Percentiles rank a stretch among this genome's conserved stretches.
phyloP scores from a whole-genome alignment of 345 rosid genomes.

The Cochlearia excelsa region DNA sequence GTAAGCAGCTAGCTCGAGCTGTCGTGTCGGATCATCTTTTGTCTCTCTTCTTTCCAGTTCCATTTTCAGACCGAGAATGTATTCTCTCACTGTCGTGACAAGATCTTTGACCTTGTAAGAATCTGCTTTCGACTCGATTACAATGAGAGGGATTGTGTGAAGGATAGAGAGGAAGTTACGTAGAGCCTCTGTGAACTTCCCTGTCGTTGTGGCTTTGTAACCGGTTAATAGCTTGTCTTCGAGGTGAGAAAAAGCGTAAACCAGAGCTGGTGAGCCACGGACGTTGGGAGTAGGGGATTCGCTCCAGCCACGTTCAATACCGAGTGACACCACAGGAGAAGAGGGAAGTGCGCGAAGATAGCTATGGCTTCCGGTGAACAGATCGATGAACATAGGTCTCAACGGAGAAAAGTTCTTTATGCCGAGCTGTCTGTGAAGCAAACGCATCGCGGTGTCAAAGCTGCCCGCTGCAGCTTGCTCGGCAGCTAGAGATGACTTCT shows the following conservation, averaged over 20 bases:
- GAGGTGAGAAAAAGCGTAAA: constrained; percentile 70
- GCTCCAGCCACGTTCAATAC: constrained; percentile 77
- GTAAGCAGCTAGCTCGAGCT: constrained; percentile 96
- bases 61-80: constrained; percentile 76
- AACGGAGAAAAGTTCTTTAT: constrained; percentile 62
- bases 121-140: constrained; percentile 91
- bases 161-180: constrained; percentile 69
- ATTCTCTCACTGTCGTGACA: constrained; percentile 67
- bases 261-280: constrained; percentile 83
- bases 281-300: constrained; percentile 79
- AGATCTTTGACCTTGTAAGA: constrained; percentile 92
- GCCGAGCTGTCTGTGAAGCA: constrained; percentile 80
- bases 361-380: constrained; percentile 70
- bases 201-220: constrained; percentile 79
- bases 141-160: constrained; percentile 83
- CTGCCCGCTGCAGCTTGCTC: constrained; percentile 87
- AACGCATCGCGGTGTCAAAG: constrained; percentile 78
- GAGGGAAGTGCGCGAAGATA: constrained; percentile 72
- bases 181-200: constrained; percentile 76
- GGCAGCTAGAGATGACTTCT: constrained; percentile 76
- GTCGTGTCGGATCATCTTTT: constrained; percentile 64
- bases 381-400: constrained; percentile 61
- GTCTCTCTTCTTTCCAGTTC: constrained; percentile 79
- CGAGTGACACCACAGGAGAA: constrained; percentile 70
- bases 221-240: constrained; percentile 89